Evolutionary conservation across 2,329 filamentous ascomycete genomes (phyloP).

Genomic region (Zasmidium cellare): DNA sequence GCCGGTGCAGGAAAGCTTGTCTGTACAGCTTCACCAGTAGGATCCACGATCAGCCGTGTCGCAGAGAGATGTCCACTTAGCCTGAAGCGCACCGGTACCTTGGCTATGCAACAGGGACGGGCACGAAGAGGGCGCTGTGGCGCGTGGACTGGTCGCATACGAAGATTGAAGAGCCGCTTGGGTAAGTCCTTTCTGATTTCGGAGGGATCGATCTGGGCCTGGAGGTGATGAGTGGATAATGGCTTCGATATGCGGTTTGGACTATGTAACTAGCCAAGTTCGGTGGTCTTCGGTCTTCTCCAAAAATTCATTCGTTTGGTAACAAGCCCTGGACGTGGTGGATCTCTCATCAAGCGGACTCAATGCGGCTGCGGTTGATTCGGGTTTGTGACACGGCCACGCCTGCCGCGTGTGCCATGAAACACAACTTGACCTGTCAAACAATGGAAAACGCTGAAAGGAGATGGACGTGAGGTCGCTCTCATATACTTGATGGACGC

Average conservation of each 20-base stretch:
- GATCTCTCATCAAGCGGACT: no score
- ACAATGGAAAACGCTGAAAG: background rate
- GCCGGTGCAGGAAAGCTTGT: constrained; percentile 1
- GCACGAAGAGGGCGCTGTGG: background rate
- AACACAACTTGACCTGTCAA: background rate
- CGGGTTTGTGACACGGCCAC: background rate
- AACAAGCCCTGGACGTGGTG: no score
- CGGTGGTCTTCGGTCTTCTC: background rate
- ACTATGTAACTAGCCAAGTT: background rate
- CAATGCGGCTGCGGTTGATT: background rate
- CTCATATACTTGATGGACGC: background rate
- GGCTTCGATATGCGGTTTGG: background rate
- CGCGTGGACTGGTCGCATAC: constrained; percentile 1
- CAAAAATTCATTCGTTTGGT: no score
- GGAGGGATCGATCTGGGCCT: background rate
- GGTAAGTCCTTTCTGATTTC: background rate
- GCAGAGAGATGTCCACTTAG: background rate
- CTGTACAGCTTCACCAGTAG: background rate
- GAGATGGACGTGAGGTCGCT: background rate
- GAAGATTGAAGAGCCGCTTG: background rate
- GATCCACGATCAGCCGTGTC: background rate
- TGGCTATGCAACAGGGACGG: background rate
- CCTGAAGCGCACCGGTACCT: background rate
- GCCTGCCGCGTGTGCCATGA: background rate
- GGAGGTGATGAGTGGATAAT: background rate